Evolutionary conservation across 2,329 filamentous ascomycete species (phyloP).

Genomic region (Cladosporium sp.): DNA sequence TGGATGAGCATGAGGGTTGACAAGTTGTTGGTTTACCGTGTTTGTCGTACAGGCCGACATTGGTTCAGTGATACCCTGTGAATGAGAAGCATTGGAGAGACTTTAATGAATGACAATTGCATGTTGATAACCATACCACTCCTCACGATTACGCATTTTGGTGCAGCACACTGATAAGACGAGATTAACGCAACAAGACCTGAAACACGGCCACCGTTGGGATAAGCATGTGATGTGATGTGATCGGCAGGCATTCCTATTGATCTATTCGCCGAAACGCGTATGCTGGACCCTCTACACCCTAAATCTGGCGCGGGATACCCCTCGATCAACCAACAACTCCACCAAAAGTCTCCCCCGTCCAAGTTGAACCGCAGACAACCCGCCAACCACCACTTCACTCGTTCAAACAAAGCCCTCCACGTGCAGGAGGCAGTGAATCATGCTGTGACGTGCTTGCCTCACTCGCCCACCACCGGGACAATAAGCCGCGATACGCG

Average conservation of each 20-base stretch:
- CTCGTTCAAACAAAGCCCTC: constrained; percentile 5
- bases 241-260: constrained; percentile 12
- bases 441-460: neutral
- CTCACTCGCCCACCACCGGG: too few relatives aligned
- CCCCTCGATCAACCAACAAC: too few relatives aligned
- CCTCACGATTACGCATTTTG: neutral
- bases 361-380: neutral
- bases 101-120: neutral
- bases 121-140: too few relatives aligned
- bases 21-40: too few relatives aligned
- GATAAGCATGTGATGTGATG: constrained; percentile 5
- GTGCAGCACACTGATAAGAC: neutral
- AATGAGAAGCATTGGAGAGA: too few relatives aligned
- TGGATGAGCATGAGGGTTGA: neutral
- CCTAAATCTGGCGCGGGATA: too few relatives aligned
- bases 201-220: neutral
- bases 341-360: neutral
- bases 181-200: too few relatives aligned
- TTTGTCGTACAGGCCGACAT: neutral
- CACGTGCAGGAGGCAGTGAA: neutral
- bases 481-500: too few relatives aligned
- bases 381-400: neutral
- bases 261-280: constrained; percentile 3
- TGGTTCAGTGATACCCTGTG: neutral
- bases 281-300: constrained; percentile 2